Base-by-base conservation (phyloP, 495 filamentous ascomycete genomes). In the Neurospora sp. region DNA sequence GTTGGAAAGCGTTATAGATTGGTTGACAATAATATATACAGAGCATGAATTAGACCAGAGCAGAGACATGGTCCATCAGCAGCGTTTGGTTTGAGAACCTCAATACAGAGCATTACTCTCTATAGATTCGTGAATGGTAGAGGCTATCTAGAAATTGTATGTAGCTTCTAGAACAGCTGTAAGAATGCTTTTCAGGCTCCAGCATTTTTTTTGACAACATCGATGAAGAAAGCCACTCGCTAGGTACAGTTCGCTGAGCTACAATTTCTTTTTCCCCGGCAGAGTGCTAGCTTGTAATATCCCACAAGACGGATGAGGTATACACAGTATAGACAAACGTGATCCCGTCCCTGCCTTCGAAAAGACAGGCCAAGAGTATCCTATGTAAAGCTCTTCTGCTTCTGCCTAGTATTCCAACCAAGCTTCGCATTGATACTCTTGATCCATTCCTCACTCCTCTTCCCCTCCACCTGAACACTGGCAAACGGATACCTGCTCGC, bases 401-500 rank as follows among this genome's bases (percentile, higher is more conserved):
- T 96, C 81, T 94, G 93, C 71, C 94, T 81, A 16, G 92, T 93
- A 80, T 98, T 98, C 96, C 96, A 99, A 73, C 95, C 91, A 78
- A 99, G 82, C 71, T 96, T 98, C 72, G 92, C 89, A 40, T 88
- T 92, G 73, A 99, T 95, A 76, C 91, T 93, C 74, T 94, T 93
- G 31, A 98, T 90, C 96, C 96, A 99, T 74, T 97, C 94, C 79
- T 96, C 93, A 72, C 89, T 91, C 71, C 90, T 84, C 70, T 90
- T 82, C 6, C 92, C 92, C 20, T 90, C 87, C 12, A 91, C 89
- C 82, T 95, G 86, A 2, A 99, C 93, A 72, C 91, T 93, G 5
- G 96, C 93, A 83, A 98, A 99, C 0, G 96, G 96, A 78, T 93
- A 99, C 74, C 95, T 86, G 23, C 91, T 93, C 4, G 96, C 96